phyloP scores from a whole-genome alignment of 2,329 filamentous ascomycete genomes.

The Aspergillus bombycis region DNA sequence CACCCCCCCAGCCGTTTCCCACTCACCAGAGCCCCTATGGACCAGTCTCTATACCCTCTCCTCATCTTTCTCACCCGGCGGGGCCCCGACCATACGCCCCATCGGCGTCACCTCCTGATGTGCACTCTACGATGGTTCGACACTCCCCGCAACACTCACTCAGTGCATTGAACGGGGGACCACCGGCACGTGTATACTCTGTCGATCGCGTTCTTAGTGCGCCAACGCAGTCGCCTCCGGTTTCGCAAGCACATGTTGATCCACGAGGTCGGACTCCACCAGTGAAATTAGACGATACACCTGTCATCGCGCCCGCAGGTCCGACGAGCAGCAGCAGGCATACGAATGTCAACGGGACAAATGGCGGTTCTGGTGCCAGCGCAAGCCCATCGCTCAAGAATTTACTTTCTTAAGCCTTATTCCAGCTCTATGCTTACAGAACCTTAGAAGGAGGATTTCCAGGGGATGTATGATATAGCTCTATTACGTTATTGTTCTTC shows the following conservation, averaged over 20 bases:
- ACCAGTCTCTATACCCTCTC: slow-evolving; percentile 37
- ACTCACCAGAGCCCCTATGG: slow-evolving; percentile 44
- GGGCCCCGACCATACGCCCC: slow-evolving; percentile 39
- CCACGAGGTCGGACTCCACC: slow-evolving; percentile 39
- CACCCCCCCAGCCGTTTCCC: slow-evolving; percentile 40
- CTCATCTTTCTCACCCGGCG: slow-evolving; percentile 36
- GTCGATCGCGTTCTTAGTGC: slow-evolving; percentile 41
- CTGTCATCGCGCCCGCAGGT: slow-evolving; percentile 26
- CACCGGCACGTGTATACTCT: slow-evolving; percentile 41
- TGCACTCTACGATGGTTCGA: slow-evolving; percentile 40
- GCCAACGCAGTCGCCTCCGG: slow-evolving; percentile 39
- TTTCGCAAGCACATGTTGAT: slow-evolving; percentile 38
- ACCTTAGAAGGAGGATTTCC: background rate
- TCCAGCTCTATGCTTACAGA: background rate
- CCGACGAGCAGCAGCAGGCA: slow-evolving; percentile 33
- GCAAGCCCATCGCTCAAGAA: slow-evolving; percentile 77
- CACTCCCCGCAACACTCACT: slow-evolving; percentile 42
- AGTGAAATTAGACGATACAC: slow-evolving; percentile 33
- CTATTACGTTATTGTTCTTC: slow-evolving; percentile 7
- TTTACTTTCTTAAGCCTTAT: slow-evolving; percentile 61
- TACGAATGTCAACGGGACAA: slow-evolving; percentile 30
- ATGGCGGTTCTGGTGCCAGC: slow-evolving; percentile 62
- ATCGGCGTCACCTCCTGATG: slow-evolving; percentile 41
- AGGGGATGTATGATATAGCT: slow-evolving; percentile 23
- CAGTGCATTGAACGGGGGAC: slow-evolving; percentile 39